A percentile compares a stretch with the other conserved stretches of the same genome.
phyloP scores from a whole-genome alignment of 768 basidiomycete genomes.

The Mycena leptocephala region DNA sequence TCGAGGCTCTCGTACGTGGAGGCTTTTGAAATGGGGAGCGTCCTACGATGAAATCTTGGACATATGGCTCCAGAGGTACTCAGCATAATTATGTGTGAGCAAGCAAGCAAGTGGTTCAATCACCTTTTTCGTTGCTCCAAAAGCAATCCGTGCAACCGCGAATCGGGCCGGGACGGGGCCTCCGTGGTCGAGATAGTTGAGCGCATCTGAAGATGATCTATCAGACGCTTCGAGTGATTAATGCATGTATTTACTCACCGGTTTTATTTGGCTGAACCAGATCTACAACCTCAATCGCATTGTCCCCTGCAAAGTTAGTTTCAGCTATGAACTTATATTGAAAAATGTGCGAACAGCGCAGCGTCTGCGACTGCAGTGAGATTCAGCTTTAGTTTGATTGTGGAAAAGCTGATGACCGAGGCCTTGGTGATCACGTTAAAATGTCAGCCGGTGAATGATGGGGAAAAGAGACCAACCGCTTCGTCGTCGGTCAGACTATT shows the following conservation, averaged over 20 bases:
- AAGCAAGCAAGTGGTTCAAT: neutral
- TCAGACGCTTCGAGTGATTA: neutral
- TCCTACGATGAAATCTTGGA: constrained; percentile 38
- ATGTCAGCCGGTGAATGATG: neutral
- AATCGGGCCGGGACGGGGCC: constrained; percentile 29
- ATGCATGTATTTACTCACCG: neutral
- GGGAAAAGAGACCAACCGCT: constrained; percentile 25
- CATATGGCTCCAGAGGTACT: constrained; percentile 20
- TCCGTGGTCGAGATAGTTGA: constrained; percentile 33
- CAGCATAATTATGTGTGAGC: neutral
- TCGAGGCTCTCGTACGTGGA: constrained; percentile 36
- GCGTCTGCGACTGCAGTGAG: constrained; percentile 37
- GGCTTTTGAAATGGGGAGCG: constrained; percentile 36
- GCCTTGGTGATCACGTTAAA: constrained; percentile 3
- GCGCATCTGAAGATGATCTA: constrained; percentile 29
- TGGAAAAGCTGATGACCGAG: constrained; percentile 39
- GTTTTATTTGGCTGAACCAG: constrained; percentile 41
- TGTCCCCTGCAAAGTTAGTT: constrained; percentile 34
- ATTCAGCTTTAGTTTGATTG: constrained; percentile 37
- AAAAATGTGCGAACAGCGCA: constrained; percentile 16
- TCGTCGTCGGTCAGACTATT: constrained; percentile 35
- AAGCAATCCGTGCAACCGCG: constrained; percentile 36
- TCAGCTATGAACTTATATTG: neutral
- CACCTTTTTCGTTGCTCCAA: constrained; percentile 36
- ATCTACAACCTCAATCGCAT: constrained; percentile 38